Conservation (phyloP, 2,329 filamentous ascomycete genomes). For the Hypoxylon rubiginosum region DNA sequence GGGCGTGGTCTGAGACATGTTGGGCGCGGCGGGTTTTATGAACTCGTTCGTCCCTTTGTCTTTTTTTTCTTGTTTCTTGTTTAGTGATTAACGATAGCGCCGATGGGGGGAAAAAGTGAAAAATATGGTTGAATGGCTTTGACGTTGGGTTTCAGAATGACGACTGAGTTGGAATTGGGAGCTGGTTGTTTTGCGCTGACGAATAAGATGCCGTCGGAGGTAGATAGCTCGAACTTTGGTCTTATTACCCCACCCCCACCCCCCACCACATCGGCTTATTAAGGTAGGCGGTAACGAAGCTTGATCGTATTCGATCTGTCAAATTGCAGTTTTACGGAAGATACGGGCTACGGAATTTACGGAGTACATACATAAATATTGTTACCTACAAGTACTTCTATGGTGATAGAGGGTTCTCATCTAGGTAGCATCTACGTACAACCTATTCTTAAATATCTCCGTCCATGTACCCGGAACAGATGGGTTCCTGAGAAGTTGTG, state of each 20-base stretch:
- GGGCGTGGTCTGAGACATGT: constrained; percentile 54
- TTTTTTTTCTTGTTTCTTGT: constrained; percentile 6
- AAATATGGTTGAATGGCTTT: background rate
- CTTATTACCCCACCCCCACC: constrained; percentile 29
- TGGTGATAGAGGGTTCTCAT: background rate
- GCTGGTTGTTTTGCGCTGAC: constrained; percentile 18
- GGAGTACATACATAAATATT: too few relatives aligned
- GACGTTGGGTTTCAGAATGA: constrained; percentile 22
- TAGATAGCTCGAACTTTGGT: constrained; percentile 15
- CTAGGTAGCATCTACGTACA: background rate
- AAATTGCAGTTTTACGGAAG: background rate
- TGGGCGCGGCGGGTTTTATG: constrained; percentile 26
- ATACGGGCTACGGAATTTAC: background rate
- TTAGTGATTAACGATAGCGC: background rate
- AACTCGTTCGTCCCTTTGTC: constrained; percentile 28
- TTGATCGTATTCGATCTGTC: background rate
- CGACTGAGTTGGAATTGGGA: constrained; percentile 18
- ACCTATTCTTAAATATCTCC: background rate
- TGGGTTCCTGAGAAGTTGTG: background rate
- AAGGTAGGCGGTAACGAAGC: background rate
- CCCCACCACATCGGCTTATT: background rate
- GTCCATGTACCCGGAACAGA: background rate
- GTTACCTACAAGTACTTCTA: background rate
- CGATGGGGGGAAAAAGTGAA: background rate
- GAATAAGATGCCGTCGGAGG: constrained; percentile 13